phyloP scores from a whole-genome alignment of 805 yeast genomes.

The Wickerhamomyces bisporus region DNA sequence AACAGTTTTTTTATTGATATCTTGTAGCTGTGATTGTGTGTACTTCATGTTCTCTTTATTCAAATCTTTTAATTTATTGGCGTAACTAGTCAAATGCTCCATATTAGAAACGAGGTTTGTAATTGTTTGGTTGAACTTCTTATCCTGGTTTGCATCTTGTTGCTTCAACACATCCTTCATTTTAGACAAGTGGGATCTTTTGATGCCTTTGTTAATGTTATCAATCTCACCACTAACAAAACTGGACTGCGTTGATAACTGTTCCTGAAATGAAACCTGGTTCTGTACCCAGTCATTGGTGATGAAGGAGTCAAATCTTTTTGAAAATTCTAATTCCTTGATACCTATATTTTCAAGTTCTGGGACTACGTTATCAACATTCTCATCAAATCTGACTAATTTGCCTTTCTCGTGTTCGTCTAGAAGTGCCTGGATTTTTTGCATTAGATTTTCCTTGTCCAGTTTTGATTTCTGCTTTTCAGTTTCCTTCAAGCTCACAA shows the following conservation, averaged over 20 bases:
- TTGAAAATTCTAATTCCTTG: conserved; percentile 12
- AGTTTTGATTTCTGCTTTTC: conserved; percentile 4
- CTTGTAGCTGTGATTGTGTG: conserved; percentile 11
- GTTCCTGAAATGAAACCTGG: conserved; percentile 12
- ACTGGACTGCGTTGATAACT: conserved; percentile 1
- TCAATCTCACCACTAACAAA: background rate
- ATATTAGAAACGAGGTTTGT: conserved; percentile 9
- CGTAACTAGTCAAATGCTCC: conserved; percentile 5
- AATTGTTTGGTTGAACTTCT: conserved; percentile 1
- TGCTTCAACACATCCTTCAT: conserved; percentile 13
- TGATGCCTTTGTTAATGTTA: conserved; percentile 8
- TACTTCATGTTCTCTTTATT: conserved; percentile 12
- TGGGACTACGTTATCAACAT: conserved; percentile 7
- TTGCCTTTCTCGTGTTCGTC: conserved; percentile 8
- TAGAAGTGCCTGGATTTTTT: conserved; percentile 8
- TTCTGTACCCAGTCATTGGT: conserved; percentile 13
- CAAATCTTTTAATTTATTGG: conserved; percentile 8
- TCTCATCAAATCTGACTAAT: conserved; percentile 2
- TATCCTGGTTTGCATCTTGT: background rate
- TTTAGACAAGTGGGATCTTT: conserved; percentile 13
- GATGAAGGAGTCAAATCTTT: conserved; percentile 10
- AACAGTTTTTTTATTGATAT: conserved; percentile 10
- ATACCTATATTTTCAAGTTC: conserved; percentile 4
- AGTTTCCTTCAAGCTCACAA: conserved; percentile 7
- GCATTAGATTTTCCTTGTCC: conserved; percentile 8